phyloP scores from a whole-genome alignment of 768 basidiomycete species.

The Hemileccinum rubropunctum region DNA sequence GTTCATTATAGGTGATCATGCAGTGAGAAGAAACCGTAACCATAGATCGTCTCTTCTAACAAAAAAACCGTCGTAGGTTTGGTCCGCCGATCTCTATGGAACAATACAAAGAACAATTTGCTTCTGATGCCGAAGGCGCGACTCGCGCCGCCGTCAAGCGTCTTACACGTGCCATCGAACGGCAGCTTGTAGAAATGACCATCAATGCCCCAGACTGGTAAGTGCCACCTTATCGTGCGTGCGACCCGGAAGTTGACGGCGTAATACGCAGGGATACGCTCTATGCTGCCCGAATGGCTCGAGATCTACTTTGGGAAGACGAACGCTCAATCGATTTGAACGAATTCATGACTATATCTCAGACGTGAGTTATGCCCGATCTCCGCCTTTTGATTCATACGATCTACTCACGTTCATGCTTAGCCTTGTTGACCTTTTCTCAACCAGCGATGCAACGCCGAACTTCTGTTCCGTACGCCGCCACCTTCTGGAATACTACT shows the following conservation, averaged over 20 bases:
- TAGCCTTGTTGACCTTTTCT: constrained; percentile 87
- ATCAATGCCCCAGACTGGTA: constrained; percentile 96
- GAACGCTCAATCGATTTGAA: constrained; percentile 74
- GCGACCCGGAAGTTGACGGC: constrained; percentile 16
- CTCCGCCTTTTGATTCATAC: constrained; percentile 12
- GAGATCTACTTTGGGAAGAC: constrained; percentile 89
- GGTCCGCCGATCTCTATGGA: constrained; percentile 78
- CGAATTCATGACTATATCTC: constrained; percentile 81
- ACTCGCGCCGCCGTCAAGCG: constrained; percentile 82
- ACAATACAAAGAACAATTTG: constrained; percentile 73
- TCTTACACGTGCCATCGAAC: constrained; percentile 73
- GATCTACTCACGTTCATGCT: constrained; percentile 24
- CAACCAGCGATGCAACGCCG: constrained; percentile 58
- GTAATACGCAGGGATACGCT: constrained; percentile 72
- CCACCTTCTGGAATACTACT: constrained; percentile 83
- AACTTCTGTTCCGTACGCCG: constrained; percentile 62
- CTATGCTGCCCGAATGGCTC: constrained; percentile 87
- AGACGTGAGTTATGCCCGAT: constrained; percentile 66
- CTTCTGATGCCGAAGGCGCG: constrained; percentile 63
- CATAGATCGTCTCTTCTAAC: constrained; percentile 10
- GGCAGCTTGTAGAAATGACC: constrained; percentile 67
- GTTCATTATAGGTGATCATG: constrained; percentile 57
- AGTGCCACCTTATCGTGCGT: constrained; percentile 25
- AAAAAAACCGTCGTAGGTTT: constrained; percentile 50
- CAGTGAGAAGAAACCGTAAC: constrained; percentile 45